A percentile compares a stretch with the other conserved stretches of the same genome.
Conservation (phyloP, 2,329 filamentous ascomycete genomes). For the Tolypocladium tundrense region DNA sequence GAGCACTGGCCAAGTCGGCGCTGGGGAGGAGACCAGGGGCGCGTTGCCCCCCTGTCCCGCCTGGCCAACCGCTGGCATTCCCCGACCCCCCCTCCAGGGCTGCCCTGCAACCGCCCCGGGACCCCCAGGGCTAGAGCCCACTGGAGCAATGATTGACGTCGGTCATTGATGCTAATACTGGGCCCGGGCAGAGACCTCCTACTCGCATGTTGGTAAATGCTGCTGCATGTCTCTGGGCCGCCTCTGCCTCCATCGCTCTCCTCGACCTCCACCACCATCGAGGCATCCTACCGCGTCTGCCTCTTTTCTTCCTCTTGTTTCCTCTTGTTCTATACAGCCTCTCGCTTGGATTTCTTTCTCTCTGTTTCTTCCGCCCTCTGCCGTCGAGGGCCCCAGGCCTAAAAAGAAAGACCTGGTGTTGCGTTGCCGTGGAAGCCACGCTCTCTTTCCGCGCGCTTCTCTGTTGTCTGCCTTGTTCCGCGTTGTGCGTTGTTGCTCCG, state of each 20-base stretch:
- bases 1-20: too few relatives aligned
- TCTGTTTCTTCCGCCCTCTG: constrained; percentile 1
- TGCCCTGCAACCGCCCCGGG: constrained; percentile 2
- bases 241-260: background rate
- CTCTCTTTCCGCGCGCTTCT: background rate
- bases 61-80: constrained; percentile 7
- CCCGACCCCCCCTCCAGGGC: background rate
- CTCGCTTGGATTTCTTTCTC: constrained; percentile 5
- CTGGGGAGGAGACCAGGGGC: background rate
- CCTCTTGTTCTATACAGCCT: constrained; percentile 5
- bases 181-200: background rate
- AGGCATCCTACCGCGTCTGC: constrained; percentile 7
- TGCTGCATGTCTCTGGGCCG: background rate
- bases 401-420: background rate
- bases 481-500: background rate
- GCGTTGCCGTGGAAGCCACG: background rate
- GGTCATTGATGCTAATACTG: background rate
- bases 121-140: background rate
- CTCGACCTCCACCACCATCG: constrained; percentile 6
- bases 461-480: background rate
- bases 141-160: background rate
- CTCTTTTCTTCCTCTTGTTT: background rate
- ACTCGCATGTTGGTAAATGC: background rate
- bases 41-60: background rate
- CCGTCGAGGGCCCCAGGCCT: background rate